These are phyloP conservation scores for Diplosphaera chodatii DNA, from an alignment of 139 green algal genomes.

Conservation along the genomic window DNA sequence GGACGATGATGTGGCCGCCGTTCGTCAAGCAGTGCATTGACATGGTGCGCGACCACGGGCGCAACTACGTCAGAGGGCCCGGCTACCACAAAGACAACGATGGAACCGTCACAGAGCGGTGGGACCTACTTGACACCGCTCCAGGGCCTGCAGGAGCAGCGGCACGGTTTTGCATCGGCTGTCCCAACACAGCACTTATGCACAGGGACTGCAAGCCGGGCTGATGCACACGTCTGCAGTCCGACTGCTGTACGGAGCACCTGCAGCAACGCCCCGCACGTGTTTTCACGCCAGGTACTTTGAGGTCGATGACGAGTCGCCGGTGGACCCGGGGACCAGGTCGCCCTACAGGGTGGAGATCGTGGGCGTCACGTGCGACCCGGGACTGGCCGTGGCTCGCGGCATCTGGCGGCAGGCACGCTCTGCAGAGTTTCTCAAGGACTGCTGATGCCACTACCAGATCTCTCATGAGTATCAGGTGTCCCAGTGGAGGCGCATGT, in stretches of 20 bases:
- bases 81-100: slow-evolving; percentile 23
- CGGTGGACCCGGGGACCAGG: slow-evolving; percentile 6
- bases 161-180: no score
- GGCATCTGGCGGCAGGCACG: slow-evolving; percentile 41
- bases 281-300: slow-evolving; percentile 30
- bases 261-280: no score
- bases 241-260: no score
- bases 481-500: no score
- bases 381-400: slow-evolving; percentile 35
- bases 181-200: no score
- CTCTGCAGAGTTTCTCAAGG: not conserved
- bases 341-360: slow-evolving; percentile 41
- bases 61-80: slow-evolving; percentile 34
- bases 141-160: no score
- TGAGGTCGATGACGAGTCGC: slow-evolving; percentile 11
- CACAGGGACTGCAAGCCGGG: no score
- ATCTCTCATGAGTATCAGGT: no score
- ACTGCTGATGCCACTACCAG: no score
- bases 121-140: no score
- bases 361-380: slow-evolving; percentile 45
- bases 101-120: slow-evolving; percentile 24
- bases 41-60: slow-evolving; percentile 41
- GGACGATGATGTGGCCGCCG: slow-evolving; percentile 42
- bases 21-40: slow-evolving; percentile 47
- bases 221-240: no score